These are phyloP conservation scores for Blastobotrys illinoisensis DNA, from an alignment of 1,139 yeast genomes.

Conservation along the genomic window DNA sequence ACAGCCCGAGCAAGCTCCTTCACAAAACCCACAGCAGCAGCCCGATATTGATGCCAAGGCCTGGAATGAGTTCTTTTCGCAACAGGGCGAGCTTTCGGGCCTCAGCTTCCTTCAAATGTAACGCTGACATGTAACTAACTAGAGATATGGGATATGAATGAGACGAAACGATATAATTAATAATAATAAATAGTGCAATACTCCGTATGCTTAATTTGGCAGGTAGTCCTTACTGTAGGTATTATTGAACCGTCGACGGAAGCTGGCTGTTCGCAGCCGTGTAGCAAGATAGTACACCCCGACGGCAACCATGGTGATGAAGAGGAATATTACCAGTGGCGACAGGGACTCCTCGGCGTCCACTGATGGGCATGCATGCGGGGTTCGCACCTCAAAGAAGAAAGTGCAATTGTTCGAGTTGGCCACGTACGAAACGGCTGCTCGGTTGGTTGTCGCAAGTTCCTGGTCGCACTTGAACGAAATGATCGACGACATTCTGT, in stretches of 20 bases:
- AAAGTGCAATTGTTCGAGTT: constrained; percentile 71
- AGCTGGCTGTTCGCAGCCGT: background rate
- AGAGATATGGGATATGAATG: background rate
- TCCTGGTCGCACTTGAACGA: constrained; percentile 80
- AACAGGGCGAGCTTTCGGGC: constrained; percentile 28
- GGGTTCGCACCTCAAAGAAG: constrained; percentile 78
- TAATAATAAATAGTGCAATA: no score
- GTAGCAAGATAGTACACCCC: constrained; percentile 25
- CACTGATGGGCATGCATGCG: constrained; percentile 84
- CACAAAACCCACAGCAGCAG: background rate
- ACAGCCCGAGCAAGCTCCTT: background rate
- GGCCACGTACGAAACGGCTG: constrained; percentile 66
- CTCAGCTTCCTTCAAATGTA: constrained; percentile 14
- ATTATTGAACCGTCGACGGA: background rate
- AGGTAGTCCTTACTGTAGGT: background rate
- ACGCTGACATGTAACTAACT: background rate
- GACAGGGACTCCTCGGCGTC: constrained; percentile 38
- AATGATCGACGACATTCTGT: constrained; percentile 59
- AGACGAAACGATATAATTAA: background rate
- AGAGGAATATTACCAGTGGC: constrained; percentile 27
- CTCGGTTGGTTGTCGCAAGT: constrained; percentile 45
- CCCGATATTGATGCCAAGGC: constrained; percentile 11
- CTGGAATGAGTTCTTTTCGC: constrained; percentile 31
- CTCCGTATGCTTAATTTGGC: background rate
- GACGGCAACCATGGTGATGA: constrained; percentile 34